Evolutionary conservation across 139 green algal genomes (phyloP).

Genomic region (Chlorella sp.): DNA sequence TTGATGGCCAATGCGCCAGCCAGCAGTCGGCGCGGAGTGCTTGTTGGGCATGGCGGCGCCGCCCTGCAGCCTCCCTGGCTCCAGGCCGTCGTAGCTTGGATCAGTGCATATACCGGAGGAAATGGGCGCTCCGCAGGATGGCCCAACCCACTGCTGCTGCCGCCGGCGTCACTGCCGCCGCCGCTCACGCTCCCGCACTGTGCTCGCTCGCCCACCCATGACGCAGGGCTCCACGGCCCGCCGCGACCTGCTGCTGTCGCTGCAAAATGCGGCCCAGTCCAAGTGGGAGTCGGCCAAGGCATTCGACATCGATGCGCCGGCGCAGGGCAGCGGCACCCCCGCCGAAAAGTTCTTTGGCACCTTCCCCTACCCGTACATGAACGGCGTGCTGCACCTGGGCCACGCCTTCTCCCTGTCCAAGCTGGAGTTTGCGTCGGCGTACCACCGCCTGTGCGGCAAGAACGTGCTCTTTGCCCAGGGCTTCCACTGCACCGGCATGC

Average conservation of each 20-base stretch:
- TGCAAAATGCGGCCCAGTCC: constrained; percentile 81
- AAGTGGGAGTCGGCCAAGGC: constrained; percentile 84
- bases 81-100: too few species aligned
- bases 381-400: constrained; percentile 97
- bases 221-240: constrained; percentile 34
- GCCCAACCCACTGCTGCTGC: too few species aligned
- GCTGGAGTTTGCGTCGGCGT: constrained; percentile 97
- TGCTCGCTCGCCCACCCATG: neutral
- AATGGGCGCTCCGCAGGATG: too few species aligned
- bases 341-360: constrained; percentile 97
- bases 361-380: constrained; percentile 99
- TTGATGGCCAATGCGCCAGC: too few species aligned
- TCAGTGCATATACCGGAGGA: too few species aligned
- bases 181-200: neutral
- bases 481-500: constrained; percentile 99
- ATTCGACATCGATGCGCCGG: constrained; percentile 90
- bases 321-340: constrained; percentile 45
- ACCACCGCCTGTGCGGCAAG: constrained; percentile 91
- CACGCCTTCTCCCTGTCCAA: constrained; percentile 99
- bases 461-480: constrained; percentile 96
- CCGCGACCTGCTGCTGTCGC: constrained; percentile 86
- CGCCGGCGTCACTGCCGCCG: too few species aligned
- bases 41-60: too few species aligned
- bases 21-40: too few species aligned
- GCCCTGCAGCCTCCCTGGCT: too few species aligned